phyloP scores from a whole-genome alignment of 1,284 basidiomycete genomes.

The Puccinia polysora region DNA sequence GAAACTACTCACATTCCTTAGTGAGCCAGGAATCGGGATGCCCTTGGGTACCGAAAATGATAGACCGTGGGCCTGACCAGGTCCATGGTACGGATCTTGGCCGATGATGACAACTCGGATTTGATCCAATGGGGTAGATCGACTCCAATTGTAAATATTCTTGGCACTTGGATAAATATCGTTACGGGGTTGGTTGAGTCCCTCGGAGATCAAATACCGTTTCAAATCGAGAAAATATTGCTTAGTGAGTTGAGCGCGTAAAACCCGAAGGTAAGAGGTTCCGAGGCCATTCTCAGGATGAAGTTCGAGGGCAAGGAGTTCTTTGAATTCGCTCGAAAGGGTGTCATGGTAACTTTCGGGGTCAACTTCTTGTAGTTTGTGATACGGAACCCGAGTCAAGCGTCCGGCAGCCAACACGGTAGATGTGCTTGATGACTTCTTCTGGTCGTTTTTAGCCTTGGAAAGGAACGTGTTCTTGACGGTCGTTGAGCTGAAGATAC shows the following conservation, averaged over 20 bases:
- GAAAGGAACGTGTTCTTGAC: neutral
- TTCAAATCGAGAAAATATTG: constrained; percentile 40
- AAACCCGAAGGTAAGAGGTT: constrained; percentile 15
- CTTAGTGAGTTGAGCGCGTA: constrained; percentile 22
- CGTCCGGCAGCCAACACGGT: neutral
- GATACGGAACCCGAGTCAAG: constrained; percentile 10
- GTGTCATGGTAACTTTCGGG: neutral
- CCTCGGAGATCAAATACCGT: constrained; percentile 22
- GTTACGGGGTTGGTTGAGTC: constrained; percentile 14
- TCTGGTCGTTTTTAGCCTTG: neutral
- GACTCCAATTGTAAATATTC: constrained; percentile 52
- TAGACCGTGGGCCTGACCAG: constrained; percentile 52
- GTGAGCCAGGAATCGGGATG: constrained; percentile 49
- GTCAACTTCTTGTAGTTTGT: constrained; percentile 13
- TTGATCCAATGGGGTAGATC: constrained; percentile 50
- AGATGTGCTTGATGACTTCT: neutral
- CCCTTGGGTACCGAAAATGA: constrained; percentile 52
- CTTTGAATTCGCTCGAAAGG: constrained; percentile 10
- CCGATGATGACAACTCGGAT: constrained; percentile 53
- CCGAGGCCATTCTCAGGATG: constrained; percentile 28
- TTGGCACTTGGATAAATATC: constrained; percentile 14
- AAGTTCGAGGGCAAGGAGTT: constrained; percentile 26
- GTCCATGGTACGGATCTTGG: constrained; percentile 53
- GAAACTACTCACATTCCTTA: constrained; percentile 50
- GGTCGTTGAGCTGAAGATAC: neutral